Evolutionary conservation across 2,329 filamentous ascomycete species (phyloP).

Genomic region (Ophiostoma pallidulum): DNA sequence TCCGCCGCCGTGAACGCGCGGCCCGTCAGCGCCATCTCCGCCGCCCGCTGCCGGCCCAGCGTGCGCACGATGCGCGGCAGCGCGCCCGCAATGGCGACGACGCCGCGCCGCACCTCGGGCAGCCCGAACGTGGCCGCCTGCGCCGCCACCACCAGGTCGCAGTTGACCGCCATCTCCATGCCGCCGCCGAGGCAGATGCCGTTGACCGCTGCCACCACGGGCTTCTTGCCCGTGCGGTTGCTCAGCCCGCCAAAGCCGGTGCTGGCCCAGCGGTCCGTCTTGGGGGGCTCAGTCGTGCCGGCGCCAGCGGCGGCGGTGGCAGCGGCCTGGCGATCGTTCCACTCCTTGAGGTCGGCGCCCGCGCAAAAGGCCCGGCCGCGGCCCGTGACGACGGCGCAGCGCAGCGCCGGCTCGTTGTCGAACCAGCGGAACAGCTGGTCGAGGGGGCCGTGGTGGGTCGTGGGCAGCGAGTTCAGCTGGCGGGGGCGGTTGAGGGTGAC

Average conservation of each 20-base stretch:
- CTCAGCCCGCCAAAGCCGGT: slow-evolving; percentile 57
- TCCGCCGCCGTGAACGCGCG: slow-evolving; percentile 48
- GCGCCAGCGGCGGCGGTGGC: slow-evolving; percentile 13
- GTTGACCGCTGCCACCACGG: slow-evolving; percentile 67
- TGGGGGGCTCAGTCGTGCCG: slow-evolving; percentile 4
- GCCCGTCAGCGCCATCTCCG: slow-evolving; percentile 61
- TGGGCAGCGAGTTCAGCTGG: slow-evolving; percentile 48
- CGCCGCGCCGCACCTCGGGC: slow-evolving; percentile 62
- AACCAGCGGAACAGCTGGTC: slow-evolving; percentile 43
- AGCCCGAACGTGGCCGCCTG: slow-evolving; percentile 52
- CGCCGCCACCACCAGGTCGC: slow-evolving; percentile 60
- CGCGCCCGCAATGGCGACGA: slow-evolving; percentile 61
- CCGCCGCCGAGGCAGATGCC: slow-evolving; percentile 67
- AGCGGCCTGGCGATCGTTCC: slow-evolving; percentile 32
- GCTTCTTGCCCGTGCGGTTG: slow-evolving; percentile 60
- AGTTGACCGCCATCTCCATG: slow-evolving; percentile 66
- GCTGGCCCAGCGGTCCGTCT: slow-evolving; percentile 22
- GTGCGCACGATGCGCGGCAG: slow-evolving; percentile 56
- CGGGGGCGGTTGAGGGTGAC: slow-evolving; percentile 50
- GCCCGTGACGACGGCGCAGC: slow-evolving; percentile 55
- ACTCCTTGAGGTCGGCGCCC: slow-evolving; percentile 59
- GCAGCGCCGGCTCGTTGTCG: slow-evolving; percentile 50
- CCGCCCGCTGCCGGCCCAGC: slow-evolving; percentile 59
- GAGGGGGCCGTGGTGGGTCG: slow-evolving; percentile 39
- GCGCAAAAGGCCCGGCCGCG: slow-evolving; percentile 57